These are phyloP conservation scores for Fraxinus paxiana DNA, from an alignment of 305 asterid species.

Conservation along the genomic window DNA sequence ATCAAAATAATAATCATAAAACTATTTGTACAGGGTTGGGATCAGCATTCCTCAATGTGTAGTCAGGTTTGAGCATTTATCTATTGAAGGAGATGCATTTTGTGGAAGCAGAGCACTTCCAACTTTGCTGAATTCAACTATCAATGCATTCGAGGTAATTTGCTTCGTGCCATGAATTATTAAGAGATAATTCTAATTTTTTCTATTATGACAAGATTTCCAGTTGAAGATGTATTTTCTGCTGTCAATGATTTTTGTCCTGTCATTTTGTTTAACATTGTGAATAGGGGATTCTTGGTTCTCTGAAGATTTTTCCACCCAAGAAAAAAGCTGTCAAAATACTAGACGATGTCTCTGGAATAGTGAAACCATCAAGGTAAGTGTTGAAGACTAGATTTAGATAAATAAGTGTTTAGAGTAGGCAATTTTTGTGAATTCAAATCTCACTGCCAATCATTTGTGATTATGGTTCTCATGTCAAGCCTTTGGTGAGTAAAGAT, in stretches of 20 bases:
- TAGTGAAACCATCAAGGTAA: constrained; percentile 45
- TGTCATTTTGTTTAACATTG: not conserved
- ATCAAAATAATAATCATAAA: not conserved
- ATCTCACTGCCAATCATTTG: not conserved
- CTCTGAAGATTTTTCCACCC: constrained; percentile 36
- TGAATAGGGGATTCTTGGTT: constrained; percentile 38
- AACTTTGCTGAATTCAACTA: constrained; percentile 31
- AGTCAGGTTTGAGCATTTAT: constrained; percentile 33
- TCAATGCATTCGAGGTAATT: constrained; percentile 32
- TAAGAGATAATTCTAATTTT: not conserved
- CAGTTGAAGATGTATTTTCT: not conserved
- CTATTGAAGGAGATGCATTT: constrained; percentile 34
- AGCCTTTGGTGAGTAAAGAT: not conserved
- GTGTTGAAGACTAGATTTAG: not conserved
- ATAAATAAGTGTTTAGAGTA: not conserved
- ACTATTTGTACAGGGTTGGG: constrained; percentile 29
- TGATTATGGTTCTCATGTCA: not conserved
- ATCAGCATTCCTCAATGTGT: constrained; percentile 31
- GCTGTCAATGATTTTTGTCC: not conserved
- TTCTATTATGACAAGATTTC: not conserved
- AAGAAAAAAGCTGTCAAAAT: constrained; percentile 38
- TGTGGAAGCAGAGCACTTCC: constrained; percentile 37
- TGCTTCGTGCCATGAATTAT: not conserved
- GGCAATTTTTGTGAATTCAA: not conserved
- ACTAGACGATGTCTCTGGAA: constrained; percentile 38